Base-by-base conservation (phyloP, 2,329 filamentous ascomycete genomes). In the Fusarium chlamydosporum region DNA sequence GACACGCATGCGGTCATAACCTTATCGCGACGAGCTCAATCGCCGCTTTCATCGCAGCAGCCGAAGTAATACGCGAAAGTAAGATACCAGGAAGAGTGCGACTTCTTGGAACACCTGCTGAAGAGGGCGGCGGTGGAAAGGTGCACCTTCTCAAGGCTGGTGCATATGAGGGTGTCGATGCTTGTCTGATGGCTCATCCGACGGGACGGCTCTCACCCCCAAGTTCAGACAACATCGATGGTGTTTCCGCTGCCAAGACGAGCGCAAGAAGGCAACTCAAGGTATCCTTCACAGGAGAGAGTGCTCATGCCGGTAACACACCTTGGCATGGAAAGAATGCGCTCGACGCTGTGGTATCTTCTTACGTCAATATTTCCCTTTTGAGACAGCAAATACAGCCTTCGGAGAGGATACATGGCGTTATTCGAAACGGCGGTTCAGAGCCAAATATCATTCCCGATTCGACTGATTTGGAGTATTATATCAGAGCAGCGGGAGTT, bases 251-350 rank as follows among this genome's bases (percentile, higher is more conserved):
- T 6, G 82, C 86, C 58, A 79, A 78, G 12, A 82, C 84, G 0
- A 77, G 86, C 6, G 82, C 86, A 59, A 80, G 82, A 3, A 88
- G 86, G 1, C 77, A 79, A 41, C 81, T 88, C 65, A 80, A 80
- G 20, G 85, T 84, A 1, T 82, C 83, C 16, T 89, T 86, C 65
- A 80, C 81, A 2, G 88, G 87, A 2, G 82, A 81, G 51, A 83
- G 83, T 56, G 85, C 87, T 0, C 87, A 89, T 66, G 86, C 86
- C 0, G 86, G 84, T 1, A 82, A 83, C 4, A 83, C 79, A n/a
- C 87, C 86, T 0, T 89, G 86, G 86, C 79, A 86, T 7, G 87
- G 87, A 0, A 80, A 85, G 67, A 89, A 89, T 71, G 87, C 87
- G 0, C 80, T 89, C 0, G 87, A 89, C 67, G 86, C 86, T 1